Evolutionary conservation across 176 grass and related monocot species (phyloP).

Genomic region (Phoenix dactylifera): DNA sequence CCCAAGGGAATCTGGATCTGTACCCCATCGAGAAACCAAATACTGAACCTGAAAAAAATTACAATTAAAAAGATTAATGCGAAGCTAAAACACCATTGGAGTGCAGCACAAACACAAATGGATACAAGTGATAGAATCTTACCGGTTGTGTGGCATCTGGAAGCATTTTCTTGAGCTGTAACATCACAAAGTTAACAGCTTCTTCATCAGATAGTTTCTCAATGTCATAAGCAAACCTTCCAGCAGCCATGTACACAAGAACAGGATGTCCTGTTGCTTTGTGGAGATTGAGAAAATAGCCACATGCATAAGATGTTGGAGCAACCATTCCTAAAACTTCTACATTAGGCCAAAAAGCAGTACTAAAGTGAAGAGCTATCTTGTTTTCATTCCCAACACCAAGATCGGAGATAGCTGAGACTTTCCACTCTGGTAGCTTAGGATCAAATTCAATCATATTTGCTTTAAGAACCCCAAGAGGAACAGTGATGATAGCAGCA

Average conservation of each 20-base stretch:
- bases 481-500: conserved; percentile 75
- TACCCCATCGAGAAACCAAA: conserved; percentile 74
- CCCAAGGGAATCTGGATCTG: conserved; percentile 53
- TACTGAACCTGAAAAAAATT: conserved; percentile 34
- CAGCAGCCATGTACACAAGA: conserved; percentile 84
- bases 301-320: conserved; percentile 56
- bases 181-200: conserved; percentile 42
- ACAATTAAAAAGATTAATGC: too few species aligned
- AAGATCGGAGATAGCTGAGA: conserved; percentile 57
- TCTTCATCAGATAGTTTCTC: conserved; percentile 69
- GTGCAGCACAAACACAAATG: too few species aligned
- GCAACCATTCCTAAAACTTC: conserved; percentile 69
- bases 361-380: conserved; percentile 66
- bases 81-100: too few species aligned
- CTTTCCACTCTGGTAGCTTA: conserved; percentile 65
- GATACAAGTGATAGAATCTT: conserved; percentile 7
- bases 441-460: conserved; percentile 90
- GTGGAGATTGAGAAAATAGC: conserved; percentile 93
- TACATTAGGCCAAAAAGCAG: conserved; percentile 76
- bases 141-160: conserved; percentile 63
- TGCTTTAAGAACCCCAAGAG: conserved; percentile 87
- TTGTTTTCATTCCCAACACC: conserved; percentile 79
- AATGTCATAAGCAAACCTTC: conserved; percentile 63
- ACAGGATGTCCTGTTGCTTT: conserved; percentile 74
- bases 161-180: conserved; percentile 65